Base-by-base conservation (phyloP, 768 basidiomycete genomes). In the Tricholoma terreum region DNA sequence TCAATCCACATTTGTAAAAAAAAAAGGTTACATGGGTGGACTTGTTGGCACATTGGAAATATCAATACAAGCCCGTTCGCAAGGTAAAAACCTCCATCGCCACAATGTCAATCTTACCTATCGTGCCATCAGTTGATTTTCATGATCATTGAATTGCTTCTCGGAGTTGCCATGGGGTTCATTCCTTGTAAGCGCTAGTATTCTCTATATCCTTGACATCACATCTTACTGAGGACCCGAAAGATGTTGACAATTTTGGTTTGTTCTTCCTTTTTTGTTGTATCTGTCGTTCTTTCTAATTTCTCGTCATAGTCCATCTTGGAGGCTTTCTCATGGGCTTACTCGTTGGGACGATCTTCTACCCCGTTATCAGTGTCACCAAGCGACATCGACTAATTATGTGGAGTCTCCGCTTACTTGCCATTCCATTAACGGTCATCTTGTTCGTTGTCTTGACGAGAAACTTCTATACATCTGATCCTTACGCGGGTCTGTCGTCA, bases 161-260 rank as follows among this genome's bases (percentile, higher is more conserved):
- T 98, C 42, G 94, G 94, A 51, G 74, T 97, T 53, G 93, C 84
- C 0, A 78, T 96, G 51, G 94, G 92, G 22, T 91, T 85, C 63
- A 85, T 92, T 50, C 90, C 91, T 48, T 91, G 87, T 89, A 69
- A 69, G 86, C 64, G 12, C 49, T 52, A 30, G 38, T 49, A 45
- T 35, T 12, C 34, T 43, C 24, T 22, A 51, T 36, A 27, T 54
- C 27, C 4, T 40, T 40, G 9, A 51, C 50, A 50, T 14, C 30
- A 51, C 50, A 50, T 14, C 30, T 24, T 27, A 6, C 22, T 31
- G 14, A 54, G 46, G 45, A 54, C 62, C 61, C 63, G 52, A 62
- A 70, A 83, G 91, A 86, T 58, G 85, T 97, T 12, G 96, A 98
- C 67, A 98, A 98, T 67, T 94, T 98, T 59, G 89, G 85, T 87